Evolutionary conservation across 768 basidiomycete species (phyloP), one percentile per base, ranked within the genome.

Genomic region (Auricularia heimuer): DNA sequence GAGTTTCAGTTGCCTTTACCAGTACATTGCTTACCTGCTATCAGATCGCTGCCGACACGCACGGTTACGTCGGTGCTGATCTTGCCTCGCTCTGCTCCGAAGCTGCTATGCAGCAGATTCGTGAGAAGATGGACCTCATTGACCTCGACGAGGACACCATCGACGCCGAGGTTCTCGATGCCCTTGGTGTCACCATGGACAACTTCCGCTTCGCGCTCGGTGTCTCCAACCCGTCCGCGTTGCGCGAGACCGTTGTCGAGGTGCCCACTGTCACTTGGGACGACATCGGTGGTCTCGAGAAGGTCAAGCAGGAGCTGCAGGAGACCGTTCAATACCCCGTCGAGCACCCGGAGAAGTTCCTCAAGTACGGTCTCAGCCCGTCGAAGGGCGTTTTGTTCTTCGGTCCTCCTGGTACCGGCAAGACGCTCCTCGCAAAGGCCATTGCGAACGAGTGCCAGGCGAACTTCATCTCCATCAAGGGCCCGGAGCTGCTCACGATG

Each of bases 321-420:
- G 97, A 99, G 80, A 99, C 97, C 11, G 96, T 99, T 0, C 96
- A 98, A 75, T 99, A 99, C 81, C 97, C 97, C 63, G 97, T 98
- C 76, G 97, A 99, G 77, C 97, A 98, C 75, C 97, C 97, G 67
- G 97, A 99, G 76, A 99, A 99, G 81, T 99, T 98, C 94, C 83
- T 99, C 89, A 99, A 99, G 82, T 99, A 99, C 73, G 97, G 97
- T 70, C 98, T 99, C 97, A 94, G 93, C 34, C 96, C 97, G 3
- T 96, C 94, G 39, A 98, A 98, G 81, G 97, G 97, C 86, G 97
- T 99, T 58, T 78, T 99, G 72, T 99, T 99, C 85, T 99, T 98
- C 76, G 97, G 97, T 56, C 97, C 97, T 74, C 97, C 97, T 70
- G 97, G 97, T 84, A 99, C 97, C 68, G 97, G 97, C 90, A 99